Evolutionary conservation across 2,329 filamentous ascomycete genomes (phyloP), one percentile per base, ranked within the genome.

Genomic region (Ascochyta rabiei): DNA sequence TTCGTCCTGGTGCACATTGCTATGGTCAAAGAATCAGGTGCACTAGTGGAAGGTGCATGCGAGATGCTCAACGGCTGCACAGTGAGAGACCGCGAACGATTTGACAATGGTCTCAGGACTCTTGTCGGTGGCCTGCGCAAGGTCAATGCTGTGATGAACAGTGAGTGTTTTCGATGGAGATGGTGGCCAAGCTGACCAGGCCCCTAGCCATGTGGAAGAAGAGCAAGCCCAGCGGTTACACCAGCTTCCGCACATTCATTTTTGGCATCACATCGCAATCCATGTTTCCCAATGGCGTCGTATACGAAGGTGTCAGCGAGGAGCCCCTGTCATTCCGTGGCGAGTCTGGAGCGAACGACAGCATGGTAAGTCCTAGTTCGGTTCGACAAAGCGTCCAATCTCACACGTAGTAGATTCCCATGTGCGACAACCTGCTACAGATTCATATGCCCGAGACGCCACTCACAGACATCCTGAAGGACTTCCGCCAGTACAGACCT

Each of bases 1-100:
- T 97, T 98, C 73, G 91, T 97, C n/a, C 84, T 97, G 12, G 93
- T 95, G 4, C 93, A 97, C 75, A 87, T 98, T 46, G 91, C 96
- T 76, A 98, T 97, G 93, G 93, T 96, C 44, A 88, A 87, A 71
- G 86, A 96, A 75, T 93, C 92, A 0, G 89, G 89, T 0, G 84
- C 86, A 0, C 81, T 98, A 1, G 86, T 97, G 41, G 82, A 85
- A 37, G 91, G 91, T 28, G 85, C 87, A 3, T 82, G 91, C 41
- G 81, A 85, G 46, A 84, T 88, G 45, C 81, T 96, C 21, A 82
- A 88, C 37, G 75, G 76, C 26, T 75, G 79, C 45, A 63, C 69
- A 6, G 59, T 48, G 6, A 48, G 61, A 6, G 67, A 84, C 57
- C 84, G 88, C 3, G 70, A 77, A 13, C 73, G 74, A 1, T 86